Evolutionary conservation across 805 yeast genomes (phyloP).

Genomic region (Candida schatavii): DNA sequence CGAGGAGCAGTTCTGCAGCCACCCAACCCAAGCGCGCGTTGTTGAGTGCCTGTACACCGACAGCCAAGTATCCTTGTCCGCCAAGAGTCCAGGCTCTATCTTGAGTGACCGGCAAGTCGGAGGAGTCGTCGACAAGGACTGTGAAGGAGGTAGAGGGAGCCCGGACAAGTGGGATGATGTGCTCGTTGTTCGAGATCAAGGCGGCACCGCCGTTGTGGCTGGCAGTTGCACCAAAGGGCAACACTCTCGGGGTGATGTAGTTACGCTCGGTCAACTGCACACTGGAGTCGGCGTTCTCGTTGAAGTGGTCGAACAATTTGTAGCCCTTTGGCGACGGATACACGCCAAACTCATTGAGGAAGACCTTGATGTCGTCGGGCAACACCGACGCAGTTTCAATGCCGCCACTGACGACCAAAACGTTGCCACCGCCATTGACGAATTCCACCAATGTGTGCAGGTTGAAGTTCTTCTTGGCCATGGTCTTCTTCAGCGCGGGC

Average conservation of each 20-base stretch:
- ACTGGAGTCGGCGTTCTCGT: slow-evolving; percentile 17
- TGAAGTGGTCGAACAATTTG: slow-evolving; percentile 64
- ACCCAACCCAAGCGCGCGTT: slow-evolving; percentile 81
- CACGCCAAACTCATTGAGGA: slow-evolving; percentile 79
- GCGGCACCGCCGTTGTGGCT: slow-evolving; percentile 60
- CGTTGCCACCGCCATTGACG: slow-evolving; percentile 68
- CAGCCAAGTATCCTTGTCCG: slow-evolving; percentile 70
- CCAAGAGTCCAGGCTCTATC: slow-evolving; percentile 75
- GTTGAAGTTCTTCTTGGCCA: slow-evolving; percentile 28
- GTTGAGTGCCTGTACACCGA: slow-evolving; percentile 73
- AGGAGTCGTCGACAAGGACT: slow-evolving; percentile 42
- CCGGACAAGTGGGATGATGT: slow-evolving; percentile 64
- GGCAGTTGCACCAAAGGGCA: slow-evolving; percentile 8
- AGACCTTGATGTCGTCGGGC: slow-evolving; percentile 51
- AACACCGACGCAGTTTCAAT: slow-evolving; percentile 14
- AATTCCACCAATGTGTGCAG: slow-evolving; percentile 52
- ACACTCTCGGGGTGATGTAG: slow-evolving; percentile 22
- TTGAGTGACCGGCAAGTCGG: slow-evolving; percentile 34
- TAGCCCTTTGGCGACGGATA: slow-evolving; percentile 77
- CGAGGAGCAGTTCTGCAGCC: slow-evolving; percentile 62
- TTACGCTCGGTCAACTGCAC: slow-evolving; percentile 30
- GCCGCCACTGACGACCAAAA: slow-evolving; percentile 60
- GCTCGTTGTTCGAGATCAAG: slow-evolving; percentile 63
- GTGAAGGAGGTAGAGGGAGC: slow-evolving; percentile 68
- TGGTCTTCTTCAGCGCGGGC: slow-evolving; percentile 33